Base-by-base conservation (phyloP, 139 green algal genomes). In the Volvox africanus region DNA sequence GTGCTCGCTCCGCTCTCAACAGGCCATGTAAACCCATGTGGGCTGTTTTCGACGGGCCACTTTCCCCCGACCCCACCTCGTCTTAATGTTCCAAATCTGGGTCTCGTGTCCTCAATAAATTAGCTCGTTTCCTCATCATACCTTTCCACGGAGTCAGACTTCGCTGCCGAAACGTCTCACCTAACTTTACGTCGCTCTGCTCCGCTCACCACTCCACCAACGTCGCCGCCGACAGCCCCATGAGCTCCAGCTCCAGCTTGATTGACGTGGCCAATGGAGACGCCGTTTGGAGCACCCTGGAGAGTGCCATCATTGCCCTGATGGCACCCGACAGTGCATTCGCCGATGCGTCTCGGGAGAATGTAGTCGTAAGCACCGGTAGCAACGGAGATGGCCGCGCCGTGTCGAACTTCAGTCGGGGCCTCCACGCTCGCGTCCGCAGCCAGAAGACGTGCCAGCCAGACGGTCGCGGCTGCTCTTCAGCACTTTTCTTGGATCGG, bases 361-460 rank as follows among this genome's bases (percentile, higher is more conserved):
- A 55, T 61, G 32, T 6, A 55, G 82, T 33, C 61, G 62, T 14
- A 61, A 33, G 11, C 61, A 33, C 61, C 82, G 16, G 61, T 61
- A 30, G 61, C 61, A 30, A 55, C 80, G 55, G 80, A 50, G 6
- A 30, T 0, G 22, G 36, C 20, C 50, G 82, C 62, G 20, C 65
- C 65, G 82, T 30, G 6, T 35, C 19, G 30, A 37, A 12, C 33
- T 37, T 61, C 33, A 88, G 82, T 36, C 86, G 86, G 20, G 75
- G 71, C 73, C 55, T 84, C 20, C 55, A 82, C 73, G 55, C 86
- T 55, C 71, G 76, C 30, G n/a, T 26, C 30, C 71, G 86, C 78
- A 32, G n/a, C n/a, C 17, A 55, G 2, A 6, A 3, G 44, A 9
- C 44, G 9, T 5, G 21, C 16, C 65, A 24, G 65, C 0, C 79